phyloP scores from a whole-genome alignment of 345 rosid genomes.

The Eucalyptus erythrocorys region DNA sequence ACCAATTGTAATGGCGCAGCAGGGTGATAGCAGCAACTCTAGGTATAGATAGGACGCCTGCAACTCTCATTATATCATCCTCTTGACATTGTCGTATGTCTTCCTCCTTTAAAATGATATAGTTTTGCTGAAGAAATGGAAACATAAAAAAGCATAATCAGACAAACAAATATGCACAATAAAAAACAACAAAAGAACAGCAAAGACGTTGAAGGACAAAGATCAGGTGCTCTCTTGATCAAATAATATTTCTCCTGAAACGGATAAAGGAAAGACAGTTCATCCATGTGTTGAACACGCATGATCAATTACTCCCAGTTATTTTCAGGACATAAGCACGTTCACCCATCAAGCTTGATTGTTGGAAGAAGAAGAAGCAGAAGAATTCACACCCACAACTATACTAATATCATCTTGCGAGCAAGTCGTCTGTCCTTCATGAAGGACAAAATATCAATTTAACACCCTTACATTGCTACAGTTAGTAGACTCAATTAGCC shows the following conservation, averaged over 20 bases:
- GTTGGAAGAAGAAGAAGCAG: neutral
- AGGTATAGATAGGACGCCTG: constrained; percentile 71
- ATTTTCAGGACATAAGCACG: neutral
- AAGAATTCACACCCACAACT: neutral
- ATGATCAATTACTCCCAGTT: neutral
- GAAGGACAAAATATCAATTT: no score
- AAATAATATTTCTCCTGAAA: neutral
- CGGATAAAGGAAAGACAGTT: neutral
- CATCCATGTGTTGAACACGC: neutral
- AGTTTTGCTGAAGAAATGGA: constrained; percentile 47
- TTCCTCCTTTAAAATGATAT: constrained; percentile 47
- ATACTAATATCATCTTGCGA: neutral
- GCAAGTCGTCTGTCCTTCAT: neutral
- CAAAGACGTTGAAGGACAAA: neutral
- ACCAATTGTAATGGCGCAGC: constrained; percentile 80
- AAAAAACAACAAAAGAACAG: neutral
- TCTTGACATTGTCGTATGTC: constrained; percentile 61
- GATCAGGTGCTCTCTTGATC: neutral
- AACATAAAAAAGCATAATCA: neutral
- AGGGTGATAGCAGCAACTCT: constrained; percentile 49
- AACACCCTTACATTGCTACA: no score
- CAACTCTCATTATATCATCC: constrained; percentile 61
- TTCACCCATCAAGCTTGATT: neutral
- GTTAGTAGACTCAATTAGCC: no score
- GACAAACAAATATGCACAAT: neutral